Conservation (phyloP, 148 eudicot species). For the Bassia scoparia region DNA sequence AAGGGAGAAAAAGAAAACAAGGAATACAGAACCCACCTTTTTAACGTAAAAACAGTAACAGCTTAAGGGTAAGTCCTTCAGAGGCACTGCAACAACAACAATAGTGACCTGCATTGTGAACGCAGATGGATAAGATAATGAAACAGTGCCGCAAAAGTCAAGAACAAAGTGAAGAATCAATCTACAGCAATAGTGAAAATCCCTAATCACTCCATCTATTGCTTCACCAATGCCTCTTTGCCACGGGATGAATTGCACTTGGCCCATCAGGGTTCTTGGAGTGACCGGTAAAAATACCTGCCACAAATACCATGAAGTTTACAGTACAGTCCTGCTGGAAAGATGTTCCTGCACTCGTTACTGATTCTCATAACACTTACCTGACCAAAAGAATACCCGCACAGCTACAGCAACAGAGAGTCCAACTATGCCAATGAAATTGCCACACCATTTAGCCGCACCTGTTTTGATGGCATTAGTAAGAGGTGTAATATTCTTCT, state of each 20-base stretch:
- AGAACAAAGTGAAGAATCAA: conserved; percentile 4
- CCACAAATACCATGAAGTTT: background rate
- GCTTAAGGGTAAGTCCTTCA: conserved; percentile 95
- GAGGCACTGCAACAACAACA: conserved; percentile 98
- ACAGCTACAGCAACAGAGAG: conserved; percentile 75
- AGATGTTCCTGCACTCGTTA: background rate
- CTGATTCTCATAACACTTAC: conserved; percentile 30
- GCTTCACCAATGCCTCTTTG: conserved; percentile 50
- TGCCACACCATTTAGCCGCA: conserved; percentile 88
- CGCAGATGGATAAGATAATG: conserved; percentile 22
- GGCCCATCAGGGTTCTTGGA: conserved; percentile 59
- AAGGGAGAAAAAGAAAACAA: background rate
- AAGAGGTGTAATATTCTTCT: background rate
- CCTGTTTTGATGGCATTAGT: conserved; percentile 37
- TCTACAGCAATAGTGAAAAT: conserved; percentile 77
- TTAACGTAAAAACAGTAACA: conserved; percentile 90
- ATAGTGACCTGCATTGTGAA: conserved; percentile 67
- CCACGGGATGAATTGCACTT: conserved; percentile 55
- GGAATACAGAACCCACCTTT: conserved; percentile 5
- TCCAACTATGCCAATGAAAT: conserved; percentile 86
- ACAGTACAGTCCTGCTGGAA: background rate
- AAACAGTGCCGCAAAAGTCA: background rate
- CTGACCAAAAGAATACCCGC: conserved; percentile 56
- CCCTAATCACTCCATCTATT: conserved; percentile 55
- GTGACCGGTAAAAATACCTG: conserved; percentile 73